phyloP scores from a whole-genome alignment of 139 green algal species.

The Volvox reticuliferus region DNA sequence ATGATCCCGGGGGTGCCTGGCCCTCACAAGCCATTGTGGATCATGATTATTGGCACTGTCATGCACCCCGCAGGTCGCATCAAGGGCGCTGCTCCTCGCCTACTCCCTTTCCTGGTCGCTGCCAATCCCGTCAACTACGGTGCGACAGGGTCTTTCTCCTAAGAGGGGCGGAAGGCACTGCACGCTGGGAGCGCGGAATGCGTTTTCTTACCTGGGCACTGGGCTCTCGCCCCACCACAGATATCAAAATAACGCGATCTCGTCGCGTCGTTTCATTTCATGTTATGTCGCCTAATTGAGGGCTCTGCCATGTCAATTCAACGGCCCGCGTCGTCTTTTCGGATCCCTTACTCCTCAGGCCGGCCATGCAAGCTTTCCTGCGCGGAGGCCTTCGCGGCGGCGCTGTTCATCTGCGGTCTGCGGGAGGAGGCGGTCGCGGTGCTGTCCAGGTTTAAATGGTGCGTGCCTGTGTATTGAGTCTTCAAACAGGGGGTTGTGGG shows the following conservation, averaged over 20 bases:
- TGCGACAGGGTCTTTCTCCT: not conserved
- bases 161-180: too few relatives aligned
- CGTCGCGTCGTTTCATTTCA: too few relatives aligned
- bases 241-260: too few relatives aligned
- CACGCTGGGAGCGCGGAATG: not conserved
- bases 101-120: constrained; percentile 97
- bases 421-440: constrained; percentile 70
- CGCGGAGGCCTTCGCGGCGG: constrained; percentile 92
- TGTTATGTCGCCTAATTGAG: too few relatives aligned
- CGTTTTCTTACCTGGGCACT: too few relatives aligned
- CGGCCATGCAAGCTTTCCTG: constrained; percentile 96
- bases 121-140: constrained; percentile 99
- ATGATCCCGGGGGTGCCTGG: too few relatives aligned
- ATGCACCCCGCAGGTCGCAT: constrained; percentile 63
- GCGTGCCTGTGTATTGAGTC: constrained; percentile 13
- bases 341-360: constrained; percentile 53
- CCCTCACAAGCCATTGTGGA: not conserved
- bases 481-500: too few relatives aligned
- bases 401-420: constrained; percentile 89
- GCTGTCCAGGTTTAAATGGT: constrained; percentile 92
- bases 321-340: too few relatives aligned
- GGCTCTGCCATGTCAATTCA: too few relatives aligned
- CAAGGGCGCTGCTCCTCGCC: constrained; percentile 79
- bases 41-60: too few relatives aligned
- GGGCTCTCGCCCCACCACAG: too few relatives aligned